These are phyloP conservation scores for Fusarium secorum DNA, from an alignment of 2,329 filamentous ascomycete genomes.

Conservation along the genomic window DNA sequence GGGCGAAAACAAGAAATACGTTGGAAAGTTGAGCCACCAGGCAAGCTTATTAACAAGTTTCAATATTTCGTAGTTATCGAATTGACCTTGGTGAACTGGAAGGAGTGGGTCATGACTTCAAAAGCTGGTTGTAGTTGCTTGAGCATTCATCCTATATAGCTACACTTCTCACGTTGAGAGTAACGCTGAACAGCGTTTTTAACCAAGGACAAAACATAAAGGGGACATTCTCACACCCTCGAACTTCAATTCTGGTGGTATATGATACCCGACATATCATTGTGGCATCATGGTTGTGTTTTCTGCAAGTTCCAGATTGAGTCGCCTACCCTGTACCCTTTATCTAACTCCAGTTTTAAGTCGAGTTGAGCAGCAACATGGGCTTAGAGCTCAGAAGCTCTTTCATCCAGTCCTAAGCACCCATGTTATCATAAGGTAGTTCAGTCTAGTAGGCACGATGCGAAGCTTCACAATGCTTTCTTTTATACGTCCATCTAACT, in stretches of 20 bases:
- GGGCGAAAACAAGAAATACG: not conserved
- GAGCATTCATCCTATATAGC: rapidly evolving
- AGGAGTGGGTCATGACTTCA: not conserved
- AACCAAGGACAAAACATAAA: rapidly evolving
- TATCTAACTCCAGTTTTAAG: rapidly evolving
- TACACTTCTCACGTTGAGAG: rapidly evolving
- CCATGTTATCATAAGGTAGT: not conserved
- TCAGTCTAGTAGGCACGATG: rapidly evolving
- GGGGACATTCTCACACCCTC: rapidly evolving
- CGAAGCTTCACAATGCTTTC: rapidly evolving
- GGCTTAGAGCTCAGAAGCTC: not conserved
- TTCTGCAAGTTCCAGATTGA: rapidly evolving
- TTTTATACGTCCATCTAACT: rapidly evolving
- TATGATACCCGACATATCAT: rapidly evolving
- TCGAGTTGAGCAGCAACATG: not conserved
- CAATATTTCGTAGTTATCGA: not conserved
- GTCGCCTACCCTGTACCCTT: not conserved
- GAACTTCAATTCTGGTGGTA: rapidly evolving
- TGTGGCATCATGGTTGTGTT: not conserved
- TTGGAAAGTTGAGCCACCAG: rapidly evolving
- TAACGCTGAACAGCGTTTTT: rapidly evolving
- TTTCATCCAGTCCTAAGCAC: not conserved
- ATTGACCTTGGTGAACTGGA: not conserved
- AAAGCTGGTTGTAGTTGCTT: no score
- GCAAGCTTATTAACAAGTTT: not conserved